phyloP scores from a whole-genome alignment of 805 yeast species.

The Metschnikowia hibisci region DNA sequence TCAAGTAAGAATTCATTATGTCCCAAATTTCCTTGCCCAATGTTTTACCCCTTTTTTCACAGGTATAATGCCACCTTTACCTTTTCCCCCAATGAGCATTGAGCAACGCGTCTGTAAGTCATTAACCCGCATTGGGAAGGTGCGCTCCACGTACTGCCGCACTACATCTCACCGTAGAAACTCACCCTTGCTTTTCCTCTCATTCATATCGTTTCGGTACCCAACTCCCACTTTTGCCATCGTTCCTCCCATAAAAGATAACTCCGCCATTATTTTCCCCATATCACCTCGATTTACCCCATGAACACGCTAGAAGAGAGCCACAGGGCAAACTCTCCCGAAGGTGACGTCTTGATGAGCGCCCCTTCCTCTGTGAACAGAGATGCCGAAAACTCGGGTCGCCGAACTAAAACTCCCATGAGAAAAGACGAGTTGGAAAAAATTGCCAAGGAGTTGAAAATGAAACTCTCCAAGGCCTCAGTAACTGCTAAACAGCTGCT shows the following conservation, averaged over 20 bases:
- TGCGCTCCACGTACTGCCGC: slow-evolving; percentile 6
- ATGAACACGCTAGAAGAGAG: slow-evolving; percentile 27
- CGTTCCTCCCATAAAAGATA: not conserved
- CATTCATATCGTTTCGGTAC: not conserved
- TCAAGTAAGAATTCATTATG: no score
- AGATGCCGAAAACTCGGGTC: slow-evolving; percentile 7
- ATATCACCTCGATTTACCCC: not conserved
- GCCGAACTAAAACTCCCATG: slow-evolving; percentile 33
- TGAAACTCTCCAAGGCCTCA: slow-evolving; percentile 40
- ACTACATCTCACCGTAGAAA: not conserved
- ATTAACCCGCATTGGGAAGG: slow-evolving; percentile 13
- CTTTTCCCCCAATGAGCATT: slow-evolving; percentile 3
- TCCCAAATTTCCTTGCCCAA: no score
- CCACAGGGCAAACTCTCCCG: slow-evolving; percentile 17
- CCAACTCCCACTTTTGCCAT: not conserved
- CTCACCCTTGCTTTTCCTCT: slow-evolving; percentile 9
- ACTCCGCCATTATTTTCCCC: not conserved
- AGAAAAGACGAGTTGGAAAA: slow-evolving; percentile 43
- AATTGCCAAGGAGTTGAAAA: slow-evolving; percentile 41
- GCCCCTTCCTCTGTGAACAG: slow-evolving; percentile 12
- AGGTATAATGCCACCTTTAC: not conserved
- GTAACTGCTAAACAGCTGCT: slow-evolving; percentile 39
- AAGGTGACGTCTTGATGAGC: slow-evolving; percentile 10
- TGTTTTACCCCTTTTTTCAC: no score
- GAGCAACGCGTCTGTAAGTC: slow-evolving; percentile 15